Evolutionary conservation across 345 rosid genomes (phyloP), one percentile per base, ranked within the genome.

Genomic region (Aquilaria sinensis): DNA sequence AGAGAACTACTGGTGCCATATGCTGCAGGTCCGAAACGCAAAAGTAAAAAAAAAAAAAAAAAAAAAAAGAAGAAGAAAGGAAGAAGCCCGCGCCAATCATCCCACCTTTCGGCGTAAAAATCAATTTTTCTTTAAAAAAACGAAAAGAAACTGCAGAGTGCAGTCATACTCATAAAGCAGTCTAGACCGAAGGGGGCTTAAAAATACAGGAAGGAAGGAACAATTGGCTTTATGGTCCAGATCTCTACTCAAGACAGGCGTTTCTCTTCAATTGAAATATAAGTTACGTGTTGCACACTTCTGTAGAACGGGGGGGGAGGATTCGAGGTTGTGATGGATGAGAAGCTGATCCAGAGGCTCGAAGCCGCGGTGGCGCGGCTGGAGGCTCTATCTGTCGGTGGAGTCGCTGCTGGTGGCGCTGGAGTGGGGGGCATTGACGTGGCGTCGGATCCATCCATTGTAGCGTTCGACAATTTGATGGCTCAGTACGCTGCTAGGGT

Each of bases 281-380:
- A 6, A 51, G 46, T 47, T 57, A 13, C 51, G 43, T 45, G 61
- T 69, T 61, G 64, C n/a, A 15, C 31, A 53, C 46, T 43, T 53
- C 2, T 45, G 43, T 51, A 5, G 45, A 50, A 45, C 2, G 53
- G 57, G 57, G 59, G 59, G 69, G 2, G 33, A 51, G 33, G 62
- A 65, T 52, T 37, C 68, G 47, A 16, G n/a, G 51, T 48, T 31
- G 37, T 48, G 16, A 94, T 94, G 99, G 97, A 90, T 56, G 90
- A 72, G 78, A 80, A 74, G 77, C 75, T 94, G 77, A 75, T 88
- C 23, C 71, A 73, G 68, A 75, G 97, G 67, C 75, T 94, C 32
- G 99, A 94, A 64, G 82, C 86, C 56, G 96, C 96, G 63, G 97
- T 94, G 63, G 68, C 74, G 60, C 81, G 90, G 68, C 73, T 94